phyloP scores from a whole-genome alignment of 2,329 filamentous ascomycete genomes.

The Tolypocladium tundrense region DNA sequence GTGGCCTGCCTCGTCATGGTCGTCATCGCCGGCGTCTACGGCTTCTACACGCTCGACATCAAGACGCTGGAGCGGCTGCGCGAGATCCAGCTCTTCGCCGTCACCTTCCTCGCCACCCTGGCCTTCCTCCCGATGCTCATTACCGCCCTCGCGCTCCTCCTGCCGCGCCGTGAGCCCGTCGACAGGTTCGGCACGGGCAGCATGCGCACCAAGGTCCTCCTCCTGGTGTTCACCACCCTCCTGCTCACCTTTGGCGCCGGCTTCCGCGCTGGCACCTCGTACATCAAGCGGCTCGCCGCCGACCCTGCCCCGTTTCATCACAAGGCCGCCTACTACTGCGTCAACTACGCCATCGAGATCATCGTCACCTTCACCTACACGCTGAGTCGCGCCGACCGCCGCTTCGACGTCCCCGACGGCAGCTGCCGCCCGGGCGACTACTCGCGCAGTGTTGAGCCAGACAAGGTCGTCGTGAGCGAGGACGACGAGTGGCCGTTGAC shows the following conservation, averaged over 20 bases:
- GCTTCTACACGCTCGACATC: constrained; percentile 53
- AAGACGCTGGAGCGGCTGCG: constrained; percentile 41
- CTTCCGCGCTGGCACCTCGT: constrained; percentile 55
- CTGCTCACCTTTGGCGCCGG: constrained; percentile 59
- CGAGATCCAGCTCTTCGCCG: constrained; percentile 53
- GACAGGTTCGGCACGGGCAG: constrained; percentile 50
- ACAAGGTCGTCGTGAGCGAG: constrained; percentile 13
- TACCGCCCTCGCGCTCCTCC: constrained; percentile 37
- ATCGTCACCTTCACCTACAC: constrained; percentile 59
- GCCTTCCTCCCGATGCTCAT: constrained; percentile 55
- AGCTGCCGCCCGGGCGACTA: constrained; percentile 48
- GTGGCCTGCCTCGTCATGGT: constrained; percentile 52
- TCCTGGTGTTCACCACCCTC: constrained; percentile 48
- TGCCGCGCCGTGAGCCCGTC: constrained; percentile 32
- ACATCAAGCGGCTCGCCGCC: constrained; percentile 34
- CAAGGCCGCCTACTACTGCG: constrained; percentile 67
- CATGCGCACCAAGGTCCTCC: constrained; percentile 54
- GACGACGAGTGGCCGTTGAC: constrained; percentile 8
- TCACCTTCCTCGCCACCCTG: constrained; percentile 49
- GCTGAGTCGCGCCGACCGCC: constrained; percentile 57
- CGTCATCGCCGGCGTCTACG: constrained; percentile 53
- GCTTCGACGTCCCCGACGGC: constrained; percentile 67
- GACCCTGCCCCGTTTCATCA: constrained; percentile 60
- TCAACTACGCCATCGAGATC: constrained; percentile 69
- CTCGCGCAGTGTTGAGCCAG: constrained; percentile 10